Evolutionary conservation across 2,329 filamentous ascomycete genomes (phyloP).

Genomic region (Trichothecium sympodiale): DNA sequence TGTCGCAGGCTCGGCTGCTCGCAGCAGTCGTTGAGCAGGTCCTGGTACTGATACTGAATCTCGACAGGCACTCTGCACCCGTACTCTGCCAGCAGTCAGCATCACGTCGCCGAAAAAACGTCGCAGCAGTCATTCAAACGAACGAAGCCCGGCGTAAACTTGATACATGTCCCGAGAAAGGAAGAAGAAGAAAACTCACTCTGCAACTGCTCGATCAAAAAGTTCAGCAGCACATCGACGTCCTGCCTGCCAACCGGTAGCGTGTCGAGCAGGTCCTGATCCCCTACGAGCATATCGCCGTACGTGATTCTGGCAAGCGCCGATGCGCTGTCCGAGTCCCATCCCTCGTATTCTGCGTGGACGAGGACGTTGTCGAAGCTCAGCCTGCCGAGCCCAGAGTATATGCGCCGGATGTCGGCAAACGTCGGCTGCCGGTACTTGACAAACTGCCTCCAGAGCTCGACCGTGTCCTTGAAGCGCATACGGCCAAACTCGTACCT

Average conservation of each 20-base stretch:
- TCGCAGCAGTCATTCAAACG: no score
- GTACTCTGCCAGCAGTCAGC: slow-evolving; percentile 38
- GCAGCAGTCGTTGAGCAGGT: slow-evolving; percentile 55
- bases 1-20: slow-evolving; percentile 64
- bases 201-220: slow-evolving; percentile 81
- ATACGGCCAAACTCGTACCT: slow-evolving; percentile 71
- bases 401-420: slow-evolving; percentile 50
- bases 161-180: background rate
- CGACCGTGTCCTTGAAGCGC: slow-evolving; percentile 66
- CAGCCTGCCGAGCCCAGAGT: slow-evolving; percentile 44
- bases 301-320: slow-evolving; percentile 37
- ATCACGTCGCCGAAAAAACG: background rate
- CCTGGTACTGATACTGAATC: slow-evolving; percentile 59
- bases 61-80: slow-evolving; percentile 68
- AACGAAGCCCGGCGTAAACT: no score
- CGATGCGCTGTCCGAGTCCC: slow-evolving; percentile 29
- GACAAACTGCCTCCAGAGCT: slow-evolving; percentile 75
- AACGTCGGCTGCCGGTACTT: slow-evolving; percentile 70
- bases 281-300: slow-evolving; percentile 38
- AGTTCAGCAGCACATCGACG: slow-evolving; percentile 70
- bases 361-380: slow-evolving; percentile 48
- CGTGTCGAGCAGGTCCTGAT: slow-evolving; percentile 18
- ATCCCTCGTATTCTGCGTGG: slow-evolving; percentile 37
- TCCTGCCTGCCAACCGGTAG: slow-evolving; percentile 63
- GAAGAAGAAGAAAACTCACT: slow-evolving; percentile 44